These are phyloP conservation scores for Begonia loranthoides DNA, from an alignment of 306 rosid genomes.

Conservation along the genomic window DNA sequence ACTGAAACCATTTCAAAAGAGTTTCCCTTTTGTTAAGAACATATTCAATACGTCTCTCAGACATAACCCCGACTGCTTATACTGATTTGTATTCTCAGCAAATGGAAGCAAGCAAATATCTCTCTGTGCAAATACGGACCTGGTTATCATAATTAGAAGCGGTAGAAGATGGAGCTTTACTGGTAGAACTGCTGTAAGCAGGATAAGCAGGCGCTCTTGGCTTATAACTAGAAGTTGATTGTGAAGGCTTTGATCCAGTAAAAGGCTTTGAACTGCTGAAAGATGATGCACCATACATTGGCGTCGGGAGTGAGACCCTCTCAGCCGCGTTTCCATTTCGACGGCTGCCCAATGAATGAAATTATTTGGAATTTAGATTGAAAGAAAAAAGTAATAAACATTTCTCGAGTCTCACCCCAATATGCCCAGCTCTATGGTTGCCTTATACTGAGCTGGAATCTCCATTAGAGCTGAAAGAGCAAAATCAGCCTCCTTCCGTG, in stretches of 20 bases:
- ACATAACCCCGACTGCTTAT: too few species aligned
- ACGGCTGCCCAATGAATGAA: conserved; percentile 22
- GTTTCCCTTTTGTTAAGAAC: too few species aligned
- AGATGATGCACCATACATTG: conserved; percentile 55
- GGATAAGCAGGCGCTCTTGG: too few species aligned
- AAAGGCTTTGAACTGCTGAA: conserved; percentile 12
- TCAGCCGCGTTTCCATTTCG: conserved; percentile 53
- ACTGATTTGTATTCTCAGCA: too few species aligned
- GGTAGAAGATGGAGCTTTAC: too few species aligned
- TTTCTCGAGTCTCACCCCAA: conserved; percentile 51
- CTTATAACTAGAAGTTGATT: too few species aligned
- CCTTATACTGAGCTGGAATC: conserved; percentile 86
- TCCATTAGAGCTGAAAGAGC: conserved; percentile 87
- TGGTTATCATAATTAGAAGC: too few species aligned
- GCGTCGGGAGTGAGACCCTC: conserved; percentile 83
- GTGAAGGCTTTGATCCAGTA: not conserved
- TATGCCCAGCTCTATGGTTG: conserved; percentile 62
- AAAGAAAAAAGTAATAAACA: not conserved
- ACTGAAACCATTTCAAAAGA: too few species aligned
- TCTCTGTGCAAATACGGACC: too few species aligned
- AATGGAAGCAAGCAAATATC: too few species aligned
- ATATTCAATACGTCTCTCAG: too few species aligned
- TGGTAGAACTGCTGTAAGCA: too few species aligned
- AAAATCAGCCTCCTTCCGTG: conserved; percentile 82
- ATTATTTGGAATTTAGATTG: conserved; percentile 6